Evolutionary conservation across 495 filamentous ascomycete species (phyloP).

Genomic region (Talaromyces borbonicus): DNA sequence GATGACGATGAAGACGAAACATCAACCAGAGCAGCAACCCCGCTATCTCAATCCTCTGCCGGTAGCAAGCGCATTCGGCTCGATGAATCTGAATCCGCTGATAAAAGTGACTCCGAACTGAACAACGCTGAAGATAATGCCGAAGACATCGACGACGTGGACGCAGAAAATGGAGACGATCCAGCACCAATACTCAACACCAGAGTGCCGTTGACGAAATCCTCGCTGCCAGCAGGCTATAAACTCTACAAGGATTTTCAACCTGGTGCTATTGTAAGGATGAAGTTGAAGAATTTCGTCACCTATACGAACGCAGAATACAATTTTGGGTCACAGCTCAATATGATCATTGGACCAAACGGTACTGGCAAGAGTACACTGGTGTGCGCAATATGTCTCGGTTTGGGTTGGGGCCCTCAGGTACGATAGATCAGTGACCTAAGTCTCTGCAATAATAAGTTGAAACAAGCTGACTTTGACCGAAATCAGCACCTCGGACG

Average conservation of each 20-base stretch:
- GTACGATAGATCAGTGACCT: conserved; percentile 24
- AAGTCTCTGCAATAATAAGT: not conserved
- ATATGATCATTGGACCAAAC: conserved; percentile 98
- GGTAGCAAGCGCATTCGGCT: conserved; percentile 28
- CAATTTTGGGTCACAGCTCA: conserved; percentile 79
- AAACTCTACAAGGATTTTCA: conserved; percentile 36
- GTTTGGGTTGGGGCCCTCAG: conserved; percentile 71
- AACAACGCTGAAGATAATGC: too few species aligned
- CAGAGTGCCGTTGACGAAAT: conserved; percentile 1
- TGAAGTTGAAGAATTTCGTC: conserved; percentile 84
- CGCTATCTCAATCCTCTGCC: conserved; percentile 12
- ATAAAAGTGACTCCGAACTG: conserved; percentile 7
- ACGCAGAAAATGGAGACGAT: conserved; percentile 7
- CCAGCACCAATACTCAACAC: not conserved
- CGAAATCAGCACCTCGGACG: conserved; percentile 63
- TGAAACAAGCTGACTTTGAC: conserved; percentile 6
- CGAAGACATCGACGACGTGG: conserved; percentile 4
- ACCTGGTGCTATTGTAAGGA: conserved; percentile 81
- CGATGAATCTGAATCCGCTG: conserved; percentile 10
- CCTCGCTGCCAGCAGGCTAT: not conserved
- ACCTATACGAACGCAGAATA: conserved; percentile 90
- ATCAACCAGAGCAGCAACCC: conserved; percentile 15
- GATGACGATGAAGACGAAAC: conserved; percentile 19
- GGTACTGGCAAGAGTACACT: conserved; percentile 96
- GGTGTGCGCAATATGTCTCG: conserved; percentile 93